Conservation (phyloP, 495 filamentous ascomycete species). For the Choiromyces venosus region DNA sequence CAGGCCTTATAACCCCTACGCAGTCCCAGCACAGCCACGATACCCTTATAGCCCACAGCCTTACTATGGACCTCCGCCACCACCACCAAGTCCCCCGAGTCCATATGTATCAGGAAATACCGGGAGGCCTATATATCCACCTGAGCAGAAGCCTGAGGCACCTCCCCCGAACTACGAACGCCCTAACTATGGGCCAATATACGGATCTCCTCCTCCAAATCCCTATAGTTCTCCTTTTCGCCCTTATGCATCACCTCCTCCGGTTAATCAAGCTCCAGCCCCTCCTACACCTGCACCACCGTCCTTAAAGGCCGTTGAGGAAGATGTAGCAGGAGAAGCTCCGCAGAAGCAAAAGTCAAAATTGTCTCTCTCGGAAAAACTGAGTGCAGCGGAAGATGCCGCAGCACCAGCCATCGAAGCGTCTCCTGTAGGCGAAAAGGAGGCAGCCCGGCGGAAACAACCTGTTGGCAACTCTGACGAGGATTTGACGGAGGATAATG, state of each 20-base stretch:
- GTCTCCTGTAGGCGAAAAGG: not conserved
- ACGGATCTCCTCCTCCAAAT: not conserved
- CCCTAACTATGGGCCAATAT: not conserved
- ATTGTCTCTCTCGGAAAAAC: not conserved
- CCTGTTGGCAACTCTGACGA: not conserved
- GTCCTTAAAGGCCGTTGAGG: not conserved
- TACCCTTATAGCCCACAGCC: conserved; percentile 8
- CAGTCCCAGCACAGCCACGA: not conserved
- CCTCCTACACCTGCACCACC: not conserved
- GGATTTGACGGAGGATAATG: conserved; percentile 8
- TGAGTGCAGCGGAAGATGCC: not conserved
- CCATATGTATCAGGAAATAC: not conserved
- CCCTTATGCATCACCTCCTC: not conserved
- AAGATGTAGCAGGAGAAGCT: not conserved
- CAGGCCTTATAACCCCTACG: conserved; percentile 3
- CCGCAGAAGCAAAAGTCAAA: not conserved
- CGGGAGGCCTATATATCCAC: not conserved
- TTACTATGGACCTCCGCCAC: conserved; percentile 8
- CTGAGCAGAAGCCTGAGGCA: not conserved
- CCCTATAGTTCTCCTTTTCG: not conserved
- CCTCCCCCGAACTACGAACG: not conserved
- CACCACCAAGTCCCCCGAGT: not conserved
- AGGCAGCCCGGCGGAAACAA: not conserved
- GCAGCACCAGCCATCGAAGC: not conserved
- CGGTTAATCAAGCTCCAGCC: not conserved